Evolutionary conservation across 2,329 filamentous ascomycete species (phyloP).

Genomic region (Scorias spongiosa): DNA sequence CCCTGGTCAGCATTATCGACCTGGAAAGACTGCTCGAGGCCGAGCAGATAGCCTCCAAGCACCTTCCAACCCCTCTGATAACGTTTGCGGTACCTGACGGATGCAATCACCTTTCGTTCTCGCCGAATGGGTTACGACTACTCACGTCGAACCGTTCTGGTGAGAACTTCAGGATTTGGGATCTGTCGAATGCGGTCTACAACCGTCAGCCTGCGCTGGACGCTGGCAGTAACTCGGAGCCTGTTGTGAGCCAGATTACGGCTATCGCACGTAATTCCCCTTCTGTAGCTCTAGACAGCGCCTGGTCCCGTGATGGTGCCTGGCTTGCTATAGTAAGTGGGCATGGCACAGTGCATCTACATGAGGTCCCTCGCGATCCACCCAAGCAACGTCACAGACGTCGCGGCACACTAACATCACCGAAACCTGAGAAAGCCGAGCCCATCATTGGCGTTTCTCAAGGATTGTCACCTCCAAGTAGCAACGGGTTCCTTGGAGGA

Average conservation of each 20-base stretch:
- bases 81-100: constrained; percentile 59
- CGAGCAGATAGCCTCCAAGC: constrained; percentile 35
- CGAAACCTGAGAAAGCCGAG: constrained; percentile 17
- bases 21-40: constrained; percentile 41
- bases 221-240: constrained; percentile 15
- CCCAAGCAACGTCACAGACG: constrained; percentile 10
- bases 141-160: constrained; percentile 72
- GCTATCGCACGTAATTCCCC: constrained; percentile 85
- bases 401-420: constrained; percentile 7
- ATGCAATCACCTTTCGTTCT: constrained; percentile 68
- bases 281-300: constrained; percentile 76
- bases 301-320: constrained; percentile 74
- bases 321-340: constrained; percentile 81
- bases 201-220: constrained; percentile 23
- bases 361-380: constrained; percentile 55
- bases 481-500: constrained; percentile 15
- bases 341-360: constrained; percentile 85
- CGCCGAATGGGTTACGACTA: constrained; percentile 55
- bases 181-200: constrained; percentile 44
- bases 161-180: constrained; percentile 73
- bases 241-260: constrained; percentile 63
- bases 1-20: constrained; percentile 62
- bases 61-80: constrained; percentile 43
- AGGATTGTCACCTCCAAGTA: constrained; percentile 18
- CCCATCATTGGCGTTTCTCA: constrained; percentile 17